phyloP scores from a whole-genome alignment of 345 rosid species.

The Lenwebbia sp. region DNA sequence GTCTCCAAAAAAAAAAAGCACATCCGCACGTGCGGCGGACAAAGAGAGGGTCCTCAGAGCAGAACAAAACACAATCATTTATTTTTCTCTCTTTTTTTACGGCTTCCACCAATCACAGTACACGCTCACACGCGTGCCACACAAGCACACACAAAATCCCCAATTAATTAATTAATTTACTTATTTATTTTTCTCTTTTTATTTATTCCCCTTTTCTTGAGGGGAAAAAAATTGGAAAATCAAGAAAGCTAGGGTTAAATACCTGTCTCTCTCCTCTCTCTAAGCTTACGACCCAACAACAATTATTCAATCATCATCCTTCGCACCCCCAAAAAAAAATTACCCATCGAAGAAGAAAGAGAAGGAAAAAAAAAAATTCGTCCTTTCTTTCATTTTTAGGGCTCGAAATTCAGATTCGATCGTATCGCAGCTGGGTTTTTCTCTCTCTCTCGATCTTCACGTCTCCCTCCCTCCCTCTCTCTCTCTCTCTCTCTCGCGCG shows the following conservation, averaged over 20 bases:
- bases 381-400: not conserved
- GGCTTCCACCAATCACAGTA: not conserved
- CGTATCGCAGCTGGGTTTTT: not conserved
- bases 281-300: not conserved
- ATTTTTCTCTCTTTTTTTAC: not conserved
- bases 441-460: not conserved
- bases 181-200: not conserved
- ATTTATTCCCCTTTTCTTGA: not conserved
- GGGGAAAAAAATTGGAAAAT: not conserved
- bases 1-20: not conserved
- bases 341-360: not conserved
- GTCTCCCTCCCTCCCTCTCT: not conserved
- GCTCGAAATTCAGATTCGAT: constrained; percentile 5
- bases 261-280: not conserved
- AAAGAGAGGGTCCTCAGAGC: not conserved
- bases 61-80: not conserved
- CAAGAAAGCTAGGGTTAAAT: not conserved
- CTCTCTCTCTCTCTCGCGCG: not conserved
- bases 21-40: not conserved
- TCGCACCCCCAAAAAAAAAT: not conserved
- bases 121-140: not conserved
- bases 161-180: not conserved
- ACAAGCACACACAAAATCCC: not conserved
- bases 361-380: not conserved
- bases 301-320: not conserved